Conservation (phyloP, 768 basidiomycete species). For the Cytidiella melzeri region DNA sequence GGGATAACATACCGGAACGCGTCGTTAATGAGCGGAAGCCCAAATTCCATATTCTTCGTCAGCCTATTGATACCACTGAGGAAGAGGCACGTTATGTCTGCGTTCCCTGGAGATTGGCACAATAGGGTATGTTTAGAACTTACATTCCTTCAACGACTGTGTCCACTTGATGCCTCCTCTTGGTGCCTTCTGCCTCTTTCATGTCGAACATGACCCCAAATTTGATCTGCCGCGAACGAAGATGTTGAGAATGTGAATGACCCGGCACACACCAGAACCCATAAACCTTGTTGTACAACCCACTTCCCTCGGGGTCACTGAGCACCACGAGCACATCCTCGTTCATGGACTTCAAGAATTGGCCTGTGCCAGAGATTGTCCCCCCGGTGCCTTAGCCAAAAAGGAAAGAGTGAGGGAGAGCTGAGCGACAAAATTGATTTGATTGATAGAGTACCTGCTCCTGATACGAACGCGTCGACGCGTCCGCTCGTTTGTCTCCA, state of each 20-base stretch:
- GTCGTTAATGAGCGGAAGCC: conserved; percentile 80
- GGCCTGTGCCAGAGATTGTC: conserved; percentile 82
- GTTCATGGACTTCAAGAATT: conserved; percentile 72
- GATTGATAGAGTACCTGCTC: conserved; percentile 53
- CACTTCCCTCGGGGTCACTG: conserved; percentile 91
- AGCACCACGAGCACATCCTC: conserved; percentile 64
- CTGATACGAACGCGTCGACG: conserved; percentile 81
- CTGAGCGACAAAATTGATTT: not conserved
- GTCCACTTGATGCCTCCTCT: conserved; percentile 90
- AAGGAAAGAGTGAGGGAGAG: not conserved
- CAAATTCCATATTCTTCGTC: conserved; percentile 86
- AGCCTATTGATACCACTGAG: conserved; percentile 86
- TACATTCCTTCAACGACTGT: conserved; percentile 93
- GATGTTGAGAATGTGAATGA: not conserved
- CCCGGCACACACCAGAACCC: too few relatives aligned
- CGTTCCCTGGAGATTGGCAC: not conserved
- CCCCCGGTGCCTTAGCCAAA: conserved; percentile 99
- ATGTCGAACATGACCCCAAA: conserved; percentile 91
- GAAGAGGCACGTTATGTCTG: not conserved
- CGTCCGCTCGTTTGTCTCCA: conserved; percentile 86
- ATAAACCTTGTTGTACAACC: conserved; percentile 84
- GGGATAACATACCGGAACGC: conserved; percentile 61
- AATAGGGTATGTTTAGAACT: conserved; percentile 13
- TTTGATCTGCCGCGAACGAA: conserved; percentile 49
- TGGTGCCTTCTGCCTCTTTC: conserved; percentile 92